Conservation (phyloP, 2,329 filamentous ascomycete species). For the Ascochyta fabae region DNA sequence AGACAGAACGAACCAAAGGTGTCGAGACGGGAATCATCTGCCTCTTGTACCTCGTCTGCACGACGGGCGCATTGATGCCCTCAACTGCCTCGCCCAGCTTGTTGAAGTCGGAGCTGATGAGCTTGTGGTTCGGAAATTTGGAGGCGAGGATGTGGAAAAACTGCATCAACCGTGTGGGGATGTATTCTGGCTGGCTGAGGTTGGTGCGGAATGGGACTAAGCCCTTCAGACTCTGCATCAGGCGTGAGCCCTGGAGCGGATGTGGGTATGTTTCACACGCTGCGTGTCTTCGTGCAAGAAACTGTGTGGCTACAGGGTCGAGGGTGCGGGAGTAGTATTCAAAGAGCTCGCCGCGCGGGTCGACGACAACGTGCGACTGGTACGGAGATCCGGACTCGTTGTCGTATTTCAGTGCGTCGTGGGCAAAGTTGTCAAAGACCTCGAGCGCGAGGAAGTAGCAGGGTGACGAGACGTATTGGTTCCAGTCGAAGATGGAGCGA, state of each 20-base stretch:
- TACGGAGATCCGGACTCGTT: constrained; percentile 78
- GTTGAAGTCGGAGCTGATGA: constrained; percentile 91
- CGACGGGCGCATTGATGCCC: constrained; percentile 90
- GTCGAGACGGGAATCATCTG: constrained; percentile 89
- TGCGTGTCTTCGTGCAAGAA: constrained; percentile 81
- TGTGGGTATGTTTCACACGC: constrained; percentile 69
- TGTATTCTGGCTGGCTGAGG: constrained; percentile 85
- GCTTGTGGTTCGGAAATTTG: constrained; percentile 87
- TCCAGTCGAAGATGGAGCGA: constrained; percentile 93
- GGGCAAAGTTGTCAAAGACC: constrained; percentile 98
- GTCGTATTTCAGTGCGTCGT: constrained; percentile 93
- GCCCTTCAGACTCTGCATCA: constrained; percentile 67
- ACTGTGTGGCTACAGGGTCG: constrained; percentile 82
- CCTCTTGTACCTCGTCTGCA: constrained; percentile 90
- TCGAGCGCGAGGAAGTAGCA: constrained; percentile 98
- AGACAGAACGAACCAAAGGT: constrained; percentile 72
- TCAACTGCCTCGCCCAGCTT: constrained; percentile 80
- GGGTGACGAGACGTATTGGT: constrained; percentile 82
- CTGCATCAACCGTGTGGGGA: constrained; percentile 92
- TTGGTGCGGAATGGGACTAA: constrained; percentile 75
- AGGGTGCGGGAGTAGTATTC: constrained; percentile 86
- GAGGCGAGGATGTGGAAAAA: constrained; percentile 91
- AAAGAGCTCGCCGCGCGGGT: constrained; percentile 85
- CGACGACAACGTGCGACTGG: constrained; percentile 88
- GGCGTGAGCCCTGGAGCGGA: constrained; percentile 61